Evolutionary conservation across 2,329 filamentous ascomycete genomes (phyloP), one percentile per base, ranked within the genome.

Genomic region (Hypocreales sp.): DNA sequence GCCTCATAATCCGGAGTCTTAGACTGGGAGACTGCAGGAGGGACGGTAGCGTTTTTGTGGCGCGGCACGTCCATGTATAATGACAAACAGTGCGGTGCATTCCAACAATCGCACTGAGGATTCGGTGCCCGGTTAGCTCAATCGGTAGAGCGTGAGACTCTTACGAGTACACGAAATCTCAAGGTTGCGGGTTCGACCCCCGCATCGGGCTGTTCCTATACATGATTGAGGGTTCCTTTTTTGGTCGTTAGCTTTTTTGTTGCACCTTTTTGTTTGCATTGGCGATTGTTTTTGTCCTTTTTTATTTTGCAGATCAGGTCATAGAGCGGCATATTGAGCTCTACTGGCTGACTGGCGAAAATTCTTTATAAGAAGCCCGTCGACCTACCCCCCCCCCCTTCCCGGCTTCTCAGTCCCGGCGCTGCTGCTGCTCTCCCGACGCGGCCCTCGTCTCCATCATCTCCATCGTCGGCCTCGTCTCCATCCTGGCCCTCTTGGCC

Each of bases 121-220:
- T n/a, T 46, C 40, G 17, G 16, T 22, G 48, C 48, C 48, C 44
- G 47, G 48, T 48, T 51, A 51, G 48, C 48, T 51, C 48, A 51
- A 51, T 51, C 47, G 48, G 48, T 74, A 75, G 71, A 76, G 69
- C 70, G 69, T 74, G 63, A 72, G 70, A 74, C 71, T 75, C 71
- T 68, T 67, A 67, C 8, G 33, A 37, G 24, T 20, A 23, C 26
- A 28, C 26, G 16, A 28, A 28, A 32, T 32, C 60, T 64, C 56
- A 61, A 64, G 60, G 58, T 55, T 64, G 58, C 55, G 58, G 58
- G 64, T 67, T 64, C 59, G 58, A 61, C 48, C 51, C 49, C 49
- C 49, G 46, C 49, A 46, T 51, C 44, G 49, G 49, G 45, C 48
- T 53, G 20, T 51, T 52, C 48, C 48, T 51, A 50, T 48, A 42